Percentiles rank a stretch among this genome's conserved stretches.
phyloP scores from a whole-genome alignment of 768 basidiomycete genomes.

The Boletus bicolor region DNA sequence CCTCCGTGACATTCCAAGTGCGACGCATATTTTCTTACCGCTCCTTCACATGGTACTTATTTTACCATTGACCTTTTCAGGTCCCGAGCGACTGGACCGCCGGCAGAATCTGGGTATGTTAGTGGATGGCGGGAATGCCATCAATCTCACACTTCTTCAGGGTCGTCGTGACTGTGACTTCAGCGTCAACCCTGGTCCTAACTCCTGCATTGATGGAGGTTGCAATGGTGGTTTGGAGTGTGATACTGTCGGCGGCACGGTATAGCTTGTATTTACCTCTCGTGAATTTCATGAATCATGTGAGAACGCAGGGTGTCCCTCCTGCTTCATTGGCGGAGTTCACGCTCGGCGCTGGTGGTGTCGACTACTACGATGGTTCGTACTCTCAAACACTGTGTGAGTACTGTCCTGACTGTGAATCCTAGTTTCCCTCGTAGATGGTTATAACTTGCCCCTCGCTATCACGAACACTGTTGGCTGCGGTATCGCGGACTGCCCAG shows the following conservation, averaged over 20 bases:
- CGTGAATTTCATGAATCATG: neutral
- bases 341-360: conserved; percentile 46
- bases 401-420: neutral
- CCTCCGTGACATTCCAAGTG: conserved; percentile 29
- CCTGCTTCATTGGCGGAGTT: conserved; percentile 70
- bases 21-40: neutral
- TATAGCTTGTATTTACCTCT: conserved; percentile 11
- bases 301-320: conserved; percentile 48
- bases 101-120: conserved; percentile 58
- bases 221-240: conserved; percentile 69
- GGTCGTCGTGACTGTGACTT: conserved; percentile 64
- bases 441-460: conserved; percentile 58
- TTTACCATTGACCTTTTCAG: conserved; percentile 5
- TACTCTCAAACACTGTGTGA: neutral
- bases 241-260: conserved; percentile 48
- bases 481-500: conserved; percentile 52
- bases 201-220: conserved; percentile 61
- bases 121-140: neutral
- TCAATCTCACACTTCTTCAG: conserved; percentile 20
- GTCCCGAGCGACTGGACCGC: conserved; percentile 66
- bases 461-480: conserved; percentile 59
- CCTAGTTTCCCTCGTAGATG: conserved; percentile 62
- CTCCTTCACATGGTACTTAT: neutral
- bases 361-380: conserved; percentile 62
- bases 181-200: conserved; percentile 44